phyloP scores from a whole-genome alignment of 2,329 filamentous ascomycete species.

The Arthroderma sp. region DNA sequence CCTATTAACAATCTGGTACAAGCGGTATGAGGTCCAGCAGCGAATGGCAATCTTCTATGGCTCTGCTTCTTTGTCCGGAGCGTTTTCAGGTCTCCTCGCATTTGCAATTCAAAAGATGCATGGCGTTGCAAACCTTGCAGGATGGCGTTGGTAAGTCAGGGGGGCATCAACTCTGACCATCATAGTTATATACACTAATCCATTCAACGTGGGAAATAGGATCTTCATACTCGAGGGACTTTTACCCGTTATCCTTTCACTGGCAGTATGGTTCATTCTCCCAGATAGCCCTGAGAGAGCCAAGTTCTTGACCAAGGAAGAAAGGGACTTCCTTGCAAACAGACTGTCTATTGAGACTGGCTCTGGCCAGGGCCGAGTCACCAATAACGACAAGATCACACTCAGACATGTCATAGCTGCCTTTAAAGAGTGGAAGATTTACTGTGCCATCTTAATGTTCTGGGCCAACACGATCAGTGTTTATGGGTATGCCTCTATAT shows the following conservation, averaged over 20 bases:
- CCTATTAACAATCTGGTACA: constrained; percentile 20
- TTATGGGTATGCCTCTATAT: constrained; percentile 14
- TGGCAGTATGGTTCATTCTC: constrained; percentile 48
- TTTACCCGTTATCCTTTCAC: constrained; percentile 39
- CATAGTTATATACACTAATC: background rate
- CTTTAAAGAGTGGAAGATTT: constrained; percentile 40
- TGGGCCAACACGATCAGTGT: constrained; percentile 17
- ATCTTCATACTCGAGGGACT: constrained; percentile 41
- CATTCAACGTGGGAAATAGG: no score
- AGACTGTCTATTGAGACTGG: constrained; percentile 21
- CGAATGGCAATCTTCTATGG: constrained; percentile 23
- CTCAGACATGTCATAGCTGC: constrained; percentile 36
- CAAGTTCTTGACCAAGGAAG: constrained; percentile 42
- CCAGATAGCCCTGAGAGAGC: constrained; percentile 53
- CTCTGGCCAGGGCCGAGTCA: constrained; percentile 15
- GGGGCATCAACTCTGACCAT: background rate
- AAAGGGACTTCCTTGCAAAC: constrained; percentile 27
- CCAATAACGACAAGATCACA: constrained; percentile 24
- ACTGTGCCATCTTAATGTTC: constrained; percentile 19
- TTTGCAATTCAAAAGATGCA: constrained; percentile 38
- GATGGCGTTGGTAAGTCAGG: constrained; percentile 38
- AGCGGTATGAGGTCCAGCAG: constrained; percentile 20
- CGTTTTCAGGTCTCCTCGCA: constrained; percentile 40
- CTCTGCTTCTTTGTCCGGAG: constrained; percentile 26
- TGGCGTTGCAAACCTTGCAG: constrained; percentile 30